phyloP scores from a whole-genome alignment of 768 basidiomycete species.

The Macrolepiota fuliginosa region DNA sequence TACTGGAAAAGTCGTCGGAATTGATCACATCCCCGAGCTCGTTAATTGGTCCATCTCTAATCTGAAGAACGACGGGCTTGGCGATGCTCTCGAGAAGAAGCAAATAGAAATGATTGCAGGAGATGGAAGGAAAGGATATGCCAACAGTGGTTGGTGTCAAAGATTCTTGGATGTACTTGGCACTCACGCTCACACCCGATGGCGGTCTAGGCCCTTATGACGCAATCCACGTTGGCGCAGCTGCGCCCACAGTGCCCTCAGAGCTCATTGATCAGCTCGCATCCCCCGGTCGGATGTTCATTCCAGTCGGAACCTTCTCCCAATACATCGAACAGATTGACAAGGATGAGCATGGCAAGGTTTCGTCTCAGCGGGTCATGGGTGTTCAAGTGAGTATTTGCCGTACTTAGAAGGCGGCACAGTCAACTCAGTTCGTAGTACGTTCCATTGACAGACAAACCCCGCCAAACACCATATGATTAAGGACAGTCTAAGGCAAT shows the following conservation, averaged over 20 bases:
- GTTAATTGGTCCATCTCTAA: constrained; percentile 71
- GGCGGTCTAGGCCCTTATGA: constrained; percentile 58
- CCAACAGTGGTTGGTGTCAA: constrained; percentile 26
- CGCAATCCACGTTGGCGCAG: constrained; percentile 93
- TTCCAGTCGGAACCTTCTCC: constrained; percentile 70
- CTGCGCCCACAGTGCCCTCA: constrained; percentile 71
- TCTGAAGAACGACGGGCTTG: constrained; percentile 63
- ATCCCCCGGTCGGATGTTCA: constrained; percentile 81
- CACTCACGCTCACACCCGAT: neutral
- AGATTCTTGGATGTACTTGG: neutral
- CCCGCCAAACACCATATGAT: constrained; percentile 6
- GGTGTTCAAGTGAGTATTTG: constrained; percentile 67
- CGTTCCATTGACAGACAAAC: constrained; percentile 17
- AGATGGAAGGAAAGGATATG: constrained; percentile 74
- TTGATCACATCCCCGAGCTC: constrained; percentile 87
- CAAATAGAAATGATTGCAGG: constrained; percentile 65
- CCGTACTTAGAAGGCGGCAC: neutral
- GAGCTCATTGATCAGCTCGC: constrained; percentile 78
- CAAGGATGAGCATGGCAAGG: constrained; percentile 67
- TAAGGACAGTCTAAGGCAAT: neutral
- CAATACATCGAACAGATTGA: constrained; percentile 77
- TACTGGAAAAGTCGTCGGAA: constrained; percentile 72
- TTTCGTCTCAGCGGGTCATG: constrained; percentile 68
- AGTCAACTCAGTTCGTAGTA: constrained; percentile 8
- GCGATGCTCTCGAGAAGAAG: constrained; percentile 46